phyloP scores from a whole-genome alignment of 106 monocot genomes.

The Agapanthus africanus region DNA sequence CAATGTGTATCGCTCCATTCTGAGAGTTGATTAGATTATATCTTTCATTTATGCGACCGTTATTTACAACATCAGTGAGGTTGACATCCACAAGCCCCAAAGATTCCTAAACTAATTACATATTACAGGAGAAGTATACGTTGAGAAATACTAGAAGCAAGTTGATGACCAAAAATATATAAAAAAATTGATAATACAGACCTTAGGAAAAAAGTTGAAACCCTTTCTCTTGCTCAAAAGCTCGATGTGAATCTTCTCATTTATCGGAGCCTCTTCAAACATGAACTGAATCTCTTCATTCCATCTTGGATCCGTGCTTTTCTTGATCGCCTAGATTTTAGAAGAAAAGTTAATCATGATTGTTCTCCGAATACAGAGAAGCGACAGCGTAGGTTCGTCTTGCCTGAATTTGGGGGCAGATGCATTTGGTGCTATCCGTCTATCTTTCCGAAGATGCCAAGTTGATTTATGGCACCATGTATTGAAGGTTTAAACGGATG shows the following conservation, averaged over 20 bases:
- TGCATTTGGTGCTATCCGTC: no score
- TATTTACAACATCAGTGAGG: constrained; percentile 62
- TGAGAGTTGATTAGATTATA: constrained; percentile 83
- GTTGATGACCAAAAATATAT: no score
- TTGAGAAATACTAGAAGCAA: neutral
- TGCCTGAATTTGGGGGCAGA: no score
- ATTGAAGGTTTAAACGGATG: no score
- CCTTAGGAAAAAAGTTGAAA: constrained; percentile 44
- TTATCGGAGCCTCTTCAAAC: constrained; percentile 51
- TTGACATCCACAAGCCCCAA: constrained; percentile 65
- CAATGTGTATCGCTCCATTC: constrained; percentile 62
- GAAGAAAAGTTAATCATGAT: no score
- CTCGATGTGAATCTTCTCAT: constrained; percentile 69
- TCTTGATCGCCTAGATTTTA: constrained; percentile 52
- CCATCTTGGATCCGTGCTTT: constrained; percentile 74
- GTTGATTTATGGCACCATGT: no score
- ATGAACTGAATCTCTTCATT: constrained; percentile 68
- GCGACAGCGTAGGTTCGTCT: no score
- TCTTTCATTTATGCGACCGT: constrained; percentile 60
- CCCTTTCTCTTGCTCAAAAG: constrained; percentile 54
- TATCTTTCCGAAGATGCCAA: no score
- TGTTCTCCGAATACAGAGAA: no score
- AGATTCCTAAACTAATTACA: constrained; percentile 58
- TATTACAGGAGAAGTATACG: no score
- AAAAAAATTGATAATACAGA: constrained; percentile 12